A percentile compares a stretch with the other conserved stretches of the same genome.
phyloP scores from a whole-genome alignment of 352 stramenopile species.

The Aphanomyces cochlioides region DNA sequence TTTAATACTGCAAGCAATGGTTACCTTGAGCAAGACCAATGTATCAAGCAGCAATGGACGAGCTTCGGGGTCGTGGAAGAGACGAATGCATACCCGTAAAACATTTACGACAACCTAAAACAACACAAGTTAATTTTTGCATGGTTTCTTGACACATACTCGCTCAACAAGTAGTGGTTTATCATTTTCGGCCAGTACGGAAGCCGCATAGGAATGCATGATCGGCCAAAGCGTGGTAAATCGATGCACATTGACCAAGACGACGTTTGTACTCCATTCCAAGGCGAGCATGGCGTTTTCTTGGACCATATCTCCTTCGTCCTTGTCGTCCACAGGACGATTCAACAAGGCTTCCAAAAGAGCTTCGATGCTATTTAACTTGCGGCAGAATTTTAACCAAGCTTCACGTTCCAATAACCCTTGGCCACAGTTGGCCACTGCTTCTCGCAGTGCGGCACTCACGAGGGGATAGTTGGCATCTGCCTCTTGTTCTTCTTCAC shows the following conservation, averaged over 20 bases:
- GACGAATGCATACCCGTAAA: constrained; percentile 74
- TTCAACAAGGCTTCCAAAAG: constrained; percentile 67
- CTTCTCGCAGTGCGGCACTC: constrained; percentile 72
- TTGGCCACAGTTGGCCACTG: constrained; percentile 61
- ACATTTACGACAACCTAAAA: constrained; percentile 64
- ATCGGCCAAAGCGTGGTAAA: constrained; percentile 72
- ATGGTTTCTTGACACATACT: constrained; percentile 34
- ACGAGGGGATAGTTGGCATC: constrained; percentile 78
- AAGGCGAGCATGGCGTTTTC: constrained; percentile 86
- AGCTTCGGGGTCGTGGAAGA: constrained; percentile 82
- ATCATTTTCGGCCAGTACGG: constrained; percentile 58
- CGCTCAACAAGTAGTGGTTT: constrained; percentile 77
- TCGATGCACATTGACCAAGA: constrained; percentile 79
- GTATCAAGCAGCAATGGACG: constrained; percentile 79
- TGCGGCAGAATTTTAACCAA: constrained; percentile 77
- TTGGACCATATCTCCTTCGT: constrained; percentile 85
- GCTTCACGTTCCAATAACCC: constrained; percentile 82
- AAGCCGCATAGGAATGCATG: constrained; percentile 76
- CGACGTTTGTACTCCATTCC: constrained; percentile 78
- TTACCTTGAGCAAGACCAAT: constrained; percentile 51
- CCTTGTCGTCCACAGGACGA: constrained; percentile 58
- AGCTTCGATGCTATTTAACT: constrained; percentile 58
- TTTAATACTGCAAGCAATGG: not conserved
- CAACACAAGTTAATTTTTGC: not conserved
- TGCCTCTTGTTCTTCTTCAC: constrained; percentile 65